Evolutionary conservation across 805 yeast species (phyloP).

Genomic region (Schwanniomyces polymorphus): DNA sequence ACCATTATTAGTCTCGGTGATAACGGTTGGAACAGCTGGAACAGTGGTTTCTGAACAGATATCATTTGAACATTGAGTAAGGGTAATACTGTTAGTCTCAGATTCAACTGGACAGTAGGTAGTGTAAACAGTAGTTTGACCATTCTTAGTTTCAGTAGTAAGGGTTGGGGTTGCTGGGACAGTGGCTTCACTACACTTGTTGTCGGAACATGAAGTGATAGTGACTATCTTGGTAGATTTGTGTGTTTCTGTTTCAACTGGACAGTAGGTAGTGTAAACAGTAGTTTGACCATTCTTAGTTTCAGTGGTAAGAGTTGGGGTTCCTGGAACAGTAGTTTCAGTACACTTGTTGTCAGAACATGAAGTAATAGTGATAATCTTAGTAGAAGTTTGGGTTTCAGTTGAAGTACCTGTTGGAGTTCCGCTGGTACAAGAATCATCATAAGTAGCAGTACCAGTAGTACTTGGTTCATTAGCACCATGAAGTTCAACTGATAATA

Average conservation of each 20-base stretch:
- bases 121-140: slow-evolving; percentile 8
- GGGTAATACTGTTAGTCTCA: slow-evolving; percentile 25
- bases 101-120: slow-evolving; percentile 6
- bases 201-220: slow-evolving; percentile 34
- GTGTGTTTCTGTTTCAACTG: slow-evolving; percentile 10
- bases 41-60: slow-evolving; percentile 23
- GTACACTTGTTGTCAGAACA: slow-evolving; percentile 34
- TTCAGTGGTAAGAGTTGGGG: slow-evolving; percentile 31
- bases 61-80: slow-evolving; percentile 36
- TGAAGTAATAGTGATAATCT: slow-evolving; percentile 35
- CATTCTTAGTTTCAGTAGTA: slow-evolving; percentile 13
- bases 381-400: slow-evolving; percentile 16
- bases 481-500: background rate
- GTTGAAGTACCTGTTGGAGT: slow-evolving; percentile 4
- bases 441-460: slow-evolving; percentile 9
- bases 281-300: slow-evolving; percentile 6
- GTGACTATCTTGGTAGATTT: slow-evolving; percentile 27
- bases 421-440: slow-evolving; percentile 4
- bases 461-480: slow-evolving; percentile 6
- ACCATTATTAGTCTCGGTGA: background rate
- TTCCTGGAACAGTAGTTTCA: slow-evolving; percentile 21
- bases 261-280: slow-evolving; percentile 3
- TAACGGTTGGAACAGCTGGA: slow-evolving; percentile 28
- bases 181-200: slow-evolving; percentile 27
- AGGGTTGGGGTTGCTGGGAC: slow-evolving; percentile 34